These are phyloP conservation scores for Dittrichia graveolens DNA, from an alignment of 129 eudicot species.

Conservation along the genomic window DNA sequence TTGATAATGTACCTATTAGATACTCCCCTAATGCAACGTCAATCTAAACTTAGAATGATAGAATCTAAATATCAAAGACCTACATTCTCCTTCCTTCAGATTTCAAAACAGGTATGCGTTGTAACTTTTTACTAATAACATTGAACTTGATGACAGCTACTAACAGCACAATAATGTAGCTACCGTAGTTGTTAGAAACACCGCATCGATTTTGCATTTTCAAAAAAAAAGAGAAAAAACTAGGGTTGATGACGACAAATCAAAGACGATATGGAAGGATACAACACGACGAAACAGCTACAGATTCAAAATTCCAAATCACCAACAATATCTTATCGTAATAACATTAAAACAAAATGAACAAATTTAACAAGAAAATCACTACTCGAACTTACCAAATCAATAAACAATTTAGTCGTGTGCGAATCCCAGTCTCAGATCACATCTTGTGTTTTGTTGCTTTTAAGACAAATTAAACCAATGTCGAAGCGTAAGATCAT, in stretches of 20 bases:
- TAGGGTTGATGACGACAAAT: slow-evolving; percentile 34
- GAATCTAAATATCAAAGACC: slow-evolving; percentile 10
- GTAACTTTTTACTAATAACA: background rate
- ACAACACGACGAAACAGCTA: slow-evolving; percentile 12
- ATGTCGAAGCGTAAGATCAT: slow-evolving; percentile 20
- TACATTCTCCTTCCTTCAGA: background rate
- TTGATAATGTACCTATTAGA: background rate
- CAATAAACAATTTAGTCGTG: background rate
- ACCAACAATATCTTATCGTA: background rate
- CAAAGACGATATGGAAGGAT: slow-evolving; percentile 12
- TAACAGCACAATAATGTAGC: slow-evolving; percentile 9
- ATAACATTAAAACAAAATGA: background rate
- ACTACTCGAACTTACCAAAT: slow-evolving; percentile 24
- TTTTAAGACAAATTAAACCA: slow-evolving; percentile 20
- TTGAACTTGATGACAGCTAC: background rate
- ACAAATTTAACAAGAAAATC: background rate
- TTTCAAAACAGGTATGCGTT: slow-evolving; percentile 1
- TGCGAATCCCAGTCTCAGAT: slow-evolving; percentile 26
- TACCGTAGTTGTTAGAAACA: slow-evolving; percentile 14
- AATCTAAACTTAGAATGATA: background rate
- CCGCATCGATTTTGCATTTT: background rate
- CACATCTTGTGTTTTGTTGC: slow-evolving; percentile 20
- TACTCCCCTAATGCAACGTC: background rate
- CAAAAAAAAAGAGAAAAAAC: background rate
- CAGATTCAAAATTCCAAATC: slow-evolving; percentile 19